Percentiles rank a stretch among this genome's conserved stretches.
Evolutionary conservation across 2,329 filamentous ascomycete species (phyloP).

Genomic region (Aphanoascus verrucosus): DNA sequence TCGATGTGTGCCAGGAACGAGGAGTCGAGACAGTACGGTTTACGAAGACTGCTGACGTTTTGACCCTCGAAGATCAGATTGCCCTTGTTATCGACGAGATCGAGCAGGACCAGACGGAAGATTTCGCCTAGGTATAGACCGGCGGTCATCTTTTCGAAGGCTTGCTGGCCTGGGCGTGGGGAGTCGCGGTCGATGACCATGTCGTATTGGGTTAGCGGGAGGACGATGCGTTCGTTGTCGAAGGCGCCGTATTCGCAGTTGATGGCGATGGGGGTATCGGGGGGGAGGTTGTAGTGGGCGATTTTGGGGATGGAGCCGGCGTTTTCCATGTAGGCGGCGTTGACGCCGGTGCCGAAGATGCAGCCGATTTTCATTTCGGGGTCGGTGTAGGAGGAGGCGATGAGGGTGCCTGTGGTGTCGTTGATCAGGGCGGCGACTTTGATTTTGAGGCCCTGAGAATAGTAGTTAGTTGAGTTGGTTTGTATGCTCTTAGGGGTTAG

Average conservation of each 20-base stretch:
- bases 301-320: conserved; percentile 87
- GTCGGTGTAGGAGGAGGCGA: conserved; percentile 96
- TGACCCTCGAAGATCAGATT: conserved; percentile 72
- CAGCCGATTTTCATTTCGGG: conserved; percentile 85
- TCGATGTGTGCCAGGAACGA: conserved; percentile 91
- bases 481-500: conserved; percentile 12
- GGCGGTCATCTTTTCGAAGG: conserved; percentile 97
- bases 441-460: conserved; percentile 70
- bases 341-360: conserved; percentile 97
- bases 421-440: conserved; percentile 91
- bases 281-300: conserved; percentile 75
- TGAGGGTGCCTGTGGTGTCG: conserved; percentile 92
- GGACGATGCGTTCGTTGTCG: conserved; percentile 82
- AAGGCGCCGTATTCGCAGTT: conserved; percentile 98
- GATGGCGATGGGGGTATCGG: conserved; percentile 80
- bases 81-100: conserved; percentile 68
- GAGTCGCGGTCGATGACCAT: conserved; percentile 81
- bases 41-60: conserved; percentile 67
- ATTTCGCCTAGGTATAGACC: conserved; percentile 91
- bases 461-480: conserved; percentile 14
- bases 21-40: conserved; percentile 80
- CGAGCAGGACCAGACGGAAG: conserved; percentile 76
- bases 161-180: conserved; percentile 83
- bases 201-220: conserved; percentile 78
- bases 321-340: conserved; percentile 96